Conservation (phyloP, 257 asterid genomes). For the Penstemon eatonii region DNA sequence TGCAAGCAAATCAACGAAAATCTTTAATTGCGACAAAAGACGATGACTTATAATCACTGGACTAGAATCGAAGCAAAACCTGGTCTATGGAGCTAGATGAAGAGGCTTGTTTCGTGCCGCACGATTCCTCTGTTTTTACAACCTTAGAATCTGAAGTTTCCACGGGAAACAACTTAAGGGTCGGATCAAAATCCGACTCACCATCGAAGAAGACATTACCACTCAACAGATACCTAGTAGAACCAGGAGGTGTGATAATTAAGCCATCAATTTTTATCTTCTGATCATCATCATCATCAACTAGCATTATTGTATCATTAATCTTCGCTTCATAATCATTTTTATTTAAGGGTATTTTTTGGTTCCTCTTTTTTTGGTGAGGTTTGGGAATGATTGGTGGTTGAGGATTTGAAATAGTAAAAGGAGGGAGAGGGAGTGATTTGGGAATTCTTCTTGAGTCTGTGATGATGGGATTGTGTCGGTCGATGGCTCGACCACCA, state of each 20-base stretch:
- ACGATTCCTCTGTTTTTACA: constrained; percentile 30
- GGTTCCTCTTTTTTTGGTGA: constrained; percentile 28
- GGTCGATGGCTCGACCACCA: constrained; percentile 62
- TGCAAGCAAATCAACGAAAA: constrained; percentile 25
- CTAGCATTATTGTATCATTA: constrained; percentile 2
- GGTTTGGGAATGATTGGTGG: constrained; percentile 34
- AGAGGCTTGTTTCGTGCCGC: constrained; percentile 25
- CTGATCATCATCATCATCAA: too few relatives aligned
- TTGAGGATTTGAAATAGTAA: constrained; percentile 26
- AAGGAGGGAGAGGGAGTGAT: constrained; percentile 30
- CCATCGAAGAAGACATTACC: constrained; percentile 34
- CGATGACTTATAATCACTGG: too few relatives aligned
- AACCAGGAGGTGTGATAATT: constrained; percentile 67
- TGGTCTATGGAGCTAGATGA: constrained; percentile 38
- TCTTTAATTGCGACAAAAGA: too few relatives aligned
- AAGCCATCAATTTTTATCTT: constrained; percentile 36
- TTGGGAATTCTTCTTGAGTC: constrained; percentile 44
- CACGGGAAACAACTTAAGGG: constrained; percentile 21
- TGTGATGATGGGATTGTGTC: constrained; percentile 49
- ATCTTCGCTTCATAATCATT: constrained; percentile 24
- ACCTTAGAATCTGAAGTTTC: constrained; percentile 21
- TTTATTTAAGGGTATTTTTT: constrained; percentile 17
- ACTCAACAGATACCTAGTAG: constrained; percentile 64
- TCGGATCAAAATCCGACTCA: constrained; percentile 43
- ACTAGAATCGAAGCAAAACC: constrained; percentile 33